Evolutionary conservation across 352 stramenopile species (phyloP).

Genomic region (Globisporangium lucens): DNA sequence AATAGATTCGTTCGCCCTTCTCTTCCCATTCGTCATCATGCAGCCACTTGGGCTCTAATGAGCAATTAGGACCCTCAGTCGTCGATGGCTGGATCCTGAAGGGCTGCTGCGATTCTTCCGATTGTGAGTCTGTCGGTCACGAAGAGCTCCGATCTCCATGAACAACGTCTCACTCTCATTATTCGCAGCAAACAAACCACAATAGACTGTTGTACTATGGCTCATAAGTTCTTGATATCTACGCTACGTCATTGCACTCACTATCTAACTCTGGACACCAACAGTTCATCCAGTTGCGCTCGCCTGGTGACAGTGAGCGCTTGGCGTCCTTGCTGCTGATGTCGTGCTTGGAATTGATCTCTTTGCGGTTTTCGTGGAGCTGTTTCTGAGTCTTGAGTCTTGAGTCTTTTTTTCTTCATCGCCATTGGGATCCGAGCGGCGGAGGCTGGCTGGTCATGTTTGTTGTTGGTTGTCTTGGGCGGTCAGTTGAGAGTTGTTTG

Average conservation of each 20-base stretch:
- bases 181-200: not conserved
- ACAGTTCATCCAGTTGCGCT: not conserved
- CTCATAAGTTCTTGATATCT: not conserved
- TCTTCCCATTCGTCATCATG: not conserved
- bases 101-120: not conserved
- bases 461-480: not conserved
- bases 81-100: not conserved
- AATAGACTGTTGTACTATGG: not conserved
- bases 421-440: no score
- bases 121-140: constrained; percentile 3
- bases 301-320: no score
- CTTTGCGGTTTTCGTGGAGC: not conserved
- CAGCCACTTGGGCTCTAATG: not conserved
- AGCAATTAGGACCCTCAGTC: not conserved
- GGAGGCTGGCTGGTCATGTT: not conserved
- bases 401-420: not conserved
- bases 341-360: not conserved
- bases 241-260: not conserved
- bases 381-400: not conserved
- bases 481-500: not conserved
- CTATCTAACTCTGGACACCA: not conserved
- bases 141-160: constrained; percentile 11
- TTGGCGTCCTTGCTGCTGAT: not conserved
- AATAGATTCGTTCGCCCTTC: not conserved
- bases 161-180: constrained; percentile 1